Evolutionary conservation across 495 filamentous ascomycete species (phyloP), one percentile per base, ranked within the genome.

Genomic region (Rostrohypoxylon terebratum): DNA sequence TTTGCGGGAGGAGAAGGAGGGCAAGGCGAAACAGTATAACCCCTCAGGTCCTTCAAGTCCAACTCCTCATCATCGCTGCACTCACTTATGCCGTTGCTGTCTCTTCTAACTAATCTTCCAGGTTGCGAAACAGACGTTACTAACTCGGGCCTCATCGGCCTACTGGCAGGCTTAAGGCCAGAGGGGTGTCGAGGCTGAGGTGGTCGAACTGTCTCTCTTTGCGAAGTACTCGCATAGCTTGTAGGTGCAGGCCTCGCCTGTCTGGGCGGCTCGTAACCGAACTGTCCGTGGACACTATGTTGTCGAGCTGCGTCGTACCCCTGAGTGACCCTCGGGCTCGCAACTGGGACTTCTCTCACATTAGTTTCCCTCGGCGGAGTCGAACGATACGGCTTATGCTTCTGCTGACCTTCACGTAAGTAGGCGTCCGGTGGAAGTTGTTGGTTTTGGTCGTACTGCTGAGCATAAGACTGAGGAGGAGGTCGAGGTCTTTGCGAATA

Each of bases 81-180:
- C 14, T 63, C 63, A n/a, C 71, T 74, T 0, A 74, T 45, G 3
- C 63, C 40, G 28, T 74, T 69, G n/a, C 67, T 71, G 31, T 74
- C 65, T 28, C 38, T 60, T 16, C 59, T 54, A 3, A 59, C 21
- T 16, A 68, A 45, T 45, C 13, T 3, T 21, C 14, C 33, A 1
- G 10, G 33, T 10, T 10, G n/a, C 11, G 54, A 20, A 4, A 23
- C 23, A 18, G 16, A 31, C 23, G 7, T 23, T 6, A 11, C 13
- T 5, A n/a, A 10, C 13, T n/a, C 13, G 2, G 21, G 21, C 10
- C n/a, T 53, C 23, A 23, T 53, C 48, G 23, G 21, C n/a, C 23
- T 53, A 8, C 21, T 4, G 23, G 21, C 9, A 14, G 48, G 48
- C 48, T 53, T 53, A 14, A 25, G 4, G 5, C 21, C 48, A 1